Evolutionary conservation across 345 rosid species (phyloP).

Genomic region (Brassica carinata): DNA sequence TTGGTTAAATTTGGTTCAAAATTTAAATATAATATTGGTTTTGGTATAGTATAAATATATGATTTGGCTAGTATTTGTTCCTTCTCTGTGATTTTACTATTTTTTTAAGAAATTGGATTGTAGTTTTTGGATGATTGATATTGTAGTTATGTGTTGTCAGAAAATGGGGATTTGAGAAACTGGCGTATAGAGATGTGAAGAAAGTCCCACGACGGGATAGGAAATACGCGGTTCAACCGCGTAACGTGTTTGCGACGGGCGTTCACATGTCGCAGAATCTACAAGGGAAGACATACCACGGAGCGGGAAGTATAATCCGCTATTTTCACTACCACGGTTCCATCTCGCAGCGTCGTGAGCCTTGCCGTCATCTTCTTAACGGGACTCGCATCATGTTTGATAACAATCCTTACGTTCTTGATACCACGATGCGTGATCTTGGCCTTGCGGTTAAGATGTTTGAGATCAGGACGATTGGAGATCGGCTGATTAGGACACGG

Average conservation of each 20-base stretch:
- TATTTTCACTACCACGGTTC: slow-evolving; percentile 94
- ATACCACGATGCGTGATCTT: slow-evolving; percentile 70
- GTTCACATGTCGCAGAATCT: slow-evolving; percentile 95
- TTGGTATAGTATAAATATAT: background rate
- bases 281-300: slow-evolving; percentile 63
- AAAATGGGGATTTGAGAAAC: slow-evolving; percentile 96
- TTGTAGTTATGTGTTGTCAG: slow-evolving; percentile 42
- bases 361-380: slow-evolving; percentile 64
- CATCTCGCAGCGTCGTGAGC: slow-evolving; percentile 69
- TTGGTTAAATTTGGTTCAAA: background rate
- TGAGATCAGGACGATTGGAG: slow-evolving; percentile 52
- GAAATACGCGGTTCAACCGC: slow-evolving; percentile 84
- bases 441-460: slow-evolving; percentile 57
- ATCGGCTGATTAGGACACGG: slow-evolving; percentile 34
- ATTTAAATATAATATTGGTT: background rate
- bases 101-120: background rate
- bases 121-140: slow-evolving; percentile 12
- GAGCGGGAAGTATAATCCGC: slow-evolving; percentile 50
- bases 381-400: slow-evolving; percentile 47
- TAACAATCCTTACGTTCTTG: slow-evolving; percentile 65
- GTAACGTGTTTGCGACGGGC: slow-evolving; percentile 71
- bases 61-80: background rate
- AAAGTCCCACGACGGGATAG: slow-evolving; percentile 74
- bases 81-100: background rate
- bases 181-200: slow-evolving; percentile 74